phyloP scores from a whole-genome alignment of 2,329 filamentous ascomycete genomes.

The Ophiocordyceps unilateralis region DNA sequence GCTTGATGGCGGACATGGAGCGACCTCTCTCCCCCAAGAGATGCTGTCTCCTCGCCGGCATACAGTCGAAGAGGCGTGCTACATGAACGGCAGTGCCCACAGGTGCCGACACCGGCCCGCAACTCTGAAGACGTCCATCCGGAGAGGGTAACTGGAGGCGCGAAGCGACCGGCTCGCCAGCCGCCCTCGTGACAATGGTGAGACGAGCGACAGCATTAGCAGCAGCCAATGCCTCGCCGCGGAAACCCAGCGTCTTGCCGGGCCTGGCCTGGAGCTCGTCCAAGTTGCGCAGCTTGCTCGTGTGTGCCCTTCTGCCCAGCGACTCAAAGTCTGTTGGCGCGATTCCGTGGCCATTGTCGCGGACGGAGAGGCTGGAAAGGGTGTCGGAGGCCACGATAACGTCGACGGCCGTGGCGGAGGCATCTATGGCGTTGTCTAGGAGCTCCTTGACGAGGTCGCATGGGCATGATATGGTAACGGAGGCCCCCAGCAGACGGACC shows the following conservation, averaged over 20 bases:
- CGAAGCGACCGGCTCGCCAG: constrained; percentile 40
- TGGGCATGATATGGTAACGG: constrained; percentile 41
- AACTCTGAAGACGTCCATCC: constrained; percentile 13
- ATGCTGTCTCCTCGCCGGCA: constrained; percentile 47
- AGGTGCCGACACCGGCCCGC: constrained; percentile 29
- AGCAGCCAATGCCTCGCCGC: constrained; percentile 56
- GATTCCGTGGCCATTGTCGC: constrained; percentile 61
- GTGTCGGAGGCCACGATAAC: constrained; percentile 48
- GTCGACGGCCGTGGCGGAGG: constrained; percentile 47
- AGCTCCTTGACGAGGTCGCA: constrained; percentile 56
- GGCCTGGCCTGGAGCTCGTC: constrained; percentile 41
- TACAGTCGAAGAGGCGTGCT: constrained; percentile 35
- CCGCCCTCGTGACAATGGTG: constrained; percentile 44
- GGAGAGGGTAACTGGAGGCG: constrained; percentile 23
- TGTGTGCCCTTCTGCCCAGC: constrained; percentile 50
- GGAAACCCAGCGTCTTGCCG: constrained; percentile 51
- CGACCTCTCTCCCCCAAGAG: constrained; percentile 40
- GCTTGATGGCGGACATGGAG: constrained; percentile 37
- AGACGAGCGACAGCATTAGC: constrained; percentile 42
- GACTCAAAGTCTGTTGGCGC: constrained; percentile 38
- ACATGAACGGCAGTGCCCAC: constrained; percentile 54
- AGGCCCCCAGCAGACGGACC: constrained; percentile 40
- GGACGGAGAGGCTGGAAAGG: constrained; percentile 50
- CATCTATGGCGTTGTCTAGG: constrained; percentile 61
- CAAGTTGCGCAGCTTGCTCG: constrained; percentile 54